Conservation (phyloP, 2,329 filamentous ascomycete species). For the Coniochaeta sp. region DNA sequence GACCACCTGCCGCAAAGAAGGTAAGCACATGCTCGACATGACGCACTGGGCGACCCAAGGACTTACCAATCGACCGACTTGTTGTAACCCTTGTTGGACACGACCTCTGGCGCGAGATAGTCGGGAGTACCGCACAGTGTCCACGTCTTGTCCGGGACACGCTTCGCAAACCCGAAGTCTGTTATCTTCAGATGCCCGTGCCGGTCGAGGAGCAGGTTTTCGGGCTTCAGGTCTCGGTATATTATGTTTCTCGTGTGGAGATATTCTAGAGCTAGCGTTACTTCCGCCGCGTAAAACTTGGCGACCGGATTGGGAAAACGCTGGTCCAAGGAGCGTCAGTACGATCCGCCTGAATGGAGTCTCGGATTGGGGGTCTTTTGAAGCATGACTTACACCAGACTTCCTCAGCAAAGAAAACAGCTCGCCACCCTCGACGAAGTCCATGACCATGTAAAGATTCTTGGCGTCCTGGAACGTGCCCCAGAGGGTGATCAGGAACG, state of each 20-base stretch:
- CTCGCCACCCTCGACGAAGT: constrained; percentile 98
- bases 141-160: constrained; percentile 98
- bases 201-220: constrained; percentile 84
- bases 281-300: constrained; percentile 98
- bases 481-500: constrained; percentile 96
- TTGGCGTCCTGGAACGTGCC: constrained; percentile 93
- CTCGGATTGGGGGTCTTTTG: background rate
- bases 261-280: constrained; percentile 91
- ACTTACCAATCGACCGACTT: constrained; percentile 97
- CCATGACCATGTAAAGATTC: constrained; percentile 99
- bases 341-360: background rate
- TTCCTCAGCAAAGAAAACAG: constrained; percentile 92
- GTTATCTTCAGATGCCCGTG: constrained; percentile 96
- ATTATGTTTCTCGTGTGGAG: constrained; percentile 93
- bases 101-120: constrained; percentile 94
- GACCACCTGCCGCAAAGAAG: constrained; percentile 68
- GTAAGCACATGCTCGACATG: constrained; percentile 5
- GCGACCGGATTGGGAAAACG: constrained; percentile 97
- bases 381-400: constrained; percentile 59
- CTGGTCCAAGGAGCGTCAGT: constrained; percentile 43
- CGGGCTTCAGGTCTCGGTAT: constrained; percentile 93
- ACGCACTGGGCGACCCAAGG: background rate
- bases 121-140: constrained; percentile 96
- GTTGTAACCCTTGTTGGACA: constrained; percentile 99
- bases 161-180: constrained; percentile 97